Conservation (phyloP, 352 stramenopile genomes). For the Phytophthora ramorum region DNA sequence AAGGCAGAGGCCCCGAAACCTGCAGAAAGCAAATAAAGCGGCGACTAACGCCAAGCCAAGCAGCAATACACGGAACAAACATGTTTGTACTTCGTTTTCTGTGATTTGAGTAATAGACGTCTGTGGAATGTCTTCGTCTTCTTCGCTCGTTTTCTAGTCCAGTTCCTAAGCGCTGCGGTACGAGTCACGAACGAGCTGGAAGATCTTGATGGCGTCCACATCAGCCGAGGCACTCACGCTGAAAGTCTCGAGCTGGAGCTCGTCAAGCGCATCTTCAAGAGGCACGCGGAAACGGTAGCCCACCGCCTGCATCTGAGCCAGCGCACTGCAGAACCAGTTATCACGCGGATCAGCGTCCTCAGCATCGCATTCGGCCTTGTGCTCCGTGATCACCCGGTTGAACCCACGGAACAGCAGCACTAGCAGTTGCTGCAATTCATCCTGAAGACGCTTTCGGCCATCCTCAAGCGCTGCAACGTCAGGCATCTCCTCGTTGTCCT, state of each 20-base stretch:
- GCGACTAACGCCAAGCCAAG: background rate
- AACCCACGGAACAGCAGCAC: constrained; percentile 73
- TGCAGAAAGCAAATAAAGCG: constrained; percentile 29
- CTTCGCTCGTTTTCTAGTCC: constrained; percentile 13
- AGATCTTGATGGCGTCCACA: constrained; percentile 78
- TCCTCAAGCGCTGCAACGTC: constrained; percentile 56
- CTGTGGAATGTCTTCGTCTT: constrained; percentile 4
- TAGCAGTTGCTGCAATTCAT: constrained; percentile 61
- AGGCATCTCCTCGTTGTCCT: constrained; percentile 59
- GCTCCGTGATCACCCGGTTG: constrained; percentile 73
- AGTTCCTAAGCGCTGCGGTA: constrained; percentile 56
- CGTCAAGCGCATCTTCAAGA: constrained; percentile 58
- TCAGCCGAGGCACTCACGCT: constrained; percentile 52
- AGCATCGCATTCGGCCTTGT: constrained; percentile 79
- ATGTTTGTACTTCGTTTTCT: constrained; percentile 33
- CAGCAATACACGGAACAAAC: constrained; percentile 24
- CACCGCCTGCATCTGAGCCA: constrained; percentile 78
- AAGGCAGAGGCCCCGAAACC: background rate
- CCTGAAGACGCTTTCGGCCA: constrained; percentile 43
- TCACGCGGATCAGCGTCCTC: constrained; percentile 79
- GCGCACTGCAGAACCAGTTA: constrained; percentile 82
- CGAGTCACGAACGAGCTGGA: constrained; percentile 72
- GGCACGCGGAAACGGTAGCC: constrained; percentile 63
- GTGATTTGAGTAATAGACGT: constrained; percentile 5
- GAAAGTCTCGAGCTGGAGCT: constrained; percentile 68